Evolutionary conservation across 1,284 basidiomycete genomes (phyloP), one percentile per base, ranked within the genome.

Genomic region (Thecaphora thlaspeos): DNA sequence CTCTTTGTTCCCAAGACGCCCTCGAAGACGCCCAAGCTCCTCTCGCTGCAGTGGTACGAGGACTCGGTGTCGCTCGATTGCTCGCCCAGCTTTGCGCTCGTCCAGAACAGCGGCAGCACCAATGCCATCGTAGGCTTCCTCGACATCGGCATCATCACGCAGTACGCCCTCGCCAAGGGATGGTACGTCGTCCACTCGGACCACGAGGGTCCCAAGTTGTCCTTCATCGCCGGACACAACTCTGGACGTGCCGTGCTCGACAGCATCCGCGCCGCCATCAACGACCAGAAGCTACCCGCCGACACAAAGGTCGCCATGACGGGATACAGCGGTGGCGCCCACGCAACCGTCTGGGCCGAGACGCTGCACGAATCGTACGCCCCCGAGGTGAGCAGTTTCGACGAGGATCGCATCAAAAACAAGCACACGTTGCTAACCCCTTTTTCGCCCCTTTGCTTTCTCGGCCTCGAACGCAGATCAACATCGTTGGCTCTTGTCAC

Each of bases 121-220:
- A 55, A 52, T 43, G 54, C 63, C 44, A 41, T 43, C 9, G 53
- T 51, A 8, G 32, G 45, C 12, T 37, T 59, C 19, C 41, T 64
- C 11, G 54, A 60, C 40, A 53, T 52, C 18, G 56, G 63, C 22
- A 55, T 71, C 49, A 23, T 46, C 43, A 52, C 65, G 43, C 28
- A 58, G 32, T 69, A 61, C 60, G 69, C 70, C 7, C 46, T 73
- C 2, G 30, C 58, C 17, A 45, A 67, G 37, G 73, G 73, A 43
- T 74, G 65, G 59, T 65, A 74, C 41, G 73, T 74, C 11, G 66
- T 68, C 22, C 57, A 62, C 15, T 43, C 73, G n/a, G 74, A 76
- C 44, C 65, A 72, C 51, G 67, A 74, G 40, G 73, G 73, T n/a
- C 49, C 49, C 17, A 50, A 48, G 3, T 41, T 48, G 4, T 61